Evolutionary conservation across 139 green algal genomes (phyloP), one percentile per base, ranked within the genome.

Genomic region (Micractinium conductrix): DNA sequence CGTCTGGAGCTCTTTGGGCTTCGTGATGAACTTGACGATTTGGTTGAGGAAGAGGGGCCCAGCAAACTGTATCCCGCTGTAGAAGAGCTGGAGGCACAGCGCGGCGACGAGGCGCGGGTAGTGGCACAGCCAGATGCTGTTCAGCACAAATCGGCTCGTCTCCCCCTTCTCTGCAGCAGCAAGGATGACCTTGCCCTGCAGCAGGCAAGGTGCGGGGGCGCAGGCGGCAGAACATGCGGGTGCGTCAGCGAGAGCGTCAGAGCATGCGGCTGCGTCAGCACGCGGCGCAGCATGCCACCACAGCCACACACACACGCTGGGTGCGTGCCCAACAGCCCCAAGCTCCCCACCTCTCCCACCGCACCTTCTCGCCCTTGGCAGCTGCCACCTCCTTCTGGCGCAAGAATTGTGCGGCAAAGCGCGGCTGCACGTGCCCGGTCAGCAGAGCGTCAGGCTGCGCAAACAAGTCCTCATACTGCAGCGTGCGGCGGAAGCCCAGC

Each of bases 41-140:
- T 90, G 58, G 68, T 90, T 92, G 45, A 92, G 70, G 58, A 92
- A 71, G 19, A 90, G 37, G 30, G 89, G 89, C 0, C 87, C 87
- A 26, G 84, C 87, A 81, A 92, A 92, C 65, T 90, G 83, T 19
- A 88, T 28, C 16, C 48, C 87, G 33, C 71, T 75, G 74, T 92
- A 91, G 30, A 74, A 28, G 4, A 91, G 33, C 63, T 92, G 88
- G 53, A 92, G 62, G 28, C 22, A 50, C 26, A 92, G 65, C 1
- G 87, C 78, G 12, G 43, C 53, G 26, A 88, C 55, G 48, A 88
- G 68, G 74, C 83, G 75, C 2, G 16, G 58, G 30, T 65, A 68
- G 78, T 90, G 78, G 55, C 45, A 73, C 21, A 14, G 10, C 63
- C 70, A 79, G 55, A 90, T 83, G 44, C 67, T 84, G 76, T 43